Conservation (phyloP, 805 yeast species). For the Candida vartiovaarae region DNA sequence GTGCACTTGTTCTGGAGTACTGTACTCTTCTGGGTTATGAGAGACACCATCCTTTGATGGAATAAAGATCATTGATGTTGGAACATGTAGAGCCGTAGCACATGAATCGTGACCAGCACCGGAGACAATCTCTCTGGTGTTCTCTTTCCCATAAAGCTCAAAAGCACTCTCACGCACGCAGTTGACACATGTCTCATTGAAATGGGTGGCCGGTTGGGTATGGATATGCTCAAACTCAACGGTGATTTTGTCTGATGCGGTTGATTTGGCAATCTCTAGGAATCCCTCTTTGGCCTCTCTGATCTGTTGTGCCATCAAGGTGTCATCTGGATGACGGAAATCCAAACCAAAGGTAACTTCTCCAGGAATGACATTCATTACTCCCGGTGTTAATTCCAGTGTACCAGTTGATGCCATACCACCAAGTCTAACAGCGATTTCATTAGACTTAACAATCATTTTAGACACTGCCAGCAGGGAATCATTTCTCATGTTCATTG, state of each 20-base stretch:
- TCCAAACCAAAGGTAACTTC: slow-evolving; percentile 55
- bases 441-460: slow-evolving; percentile 49
- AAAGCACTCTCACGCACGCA: slow-evolving; percentile 48
- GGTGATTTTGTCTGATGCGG: slow-evolving; percentile 24
- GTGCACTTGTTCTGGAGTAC: slow-evolving; percentile 57
- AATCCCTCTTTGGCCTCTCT: slow-evolving; percentile 33
- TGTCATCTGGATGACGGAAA: slow-evolving; percentile 48
- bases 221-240: slow-evolving; percentile 38
- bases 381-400: slow-evolving; percentile 48
- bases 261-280: slow-evolving; percentile 27
- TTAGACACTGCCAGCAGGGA: slow-evolving; percentile 52
- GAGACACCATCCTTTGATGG: slow-evolving; percentile 62
- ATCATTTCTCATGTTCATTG: slow-evolving; percentile 53
- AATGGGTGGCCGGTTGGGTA: slow-evolving; percentile 50
- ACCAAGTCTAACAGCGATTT: slow-evolving; percentile 41
- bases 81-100: slow-evolving; percentile 45
- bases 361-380: slow-evolving; percentile 63
- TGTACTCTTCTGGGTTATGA: slow-evolving; percentile 62
- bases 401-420: slow-evolving; percentile 59
- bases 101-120: slow-evolving; percentile 79
- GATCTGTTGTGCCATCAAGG: slow-evolving; percentile 29
- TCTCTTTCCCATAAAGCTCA: slow-evolving; percentile 39
- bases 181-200: slow-evolving; percentile 42
- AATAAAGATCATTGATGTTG: slow-evolving; percentile 70
- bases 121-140: slow-evolving; percentile 42